Base-by-base conservation (phyloP, 2,329 filamentous ascomycete species). In the Aspergillus flavus region DNA sequence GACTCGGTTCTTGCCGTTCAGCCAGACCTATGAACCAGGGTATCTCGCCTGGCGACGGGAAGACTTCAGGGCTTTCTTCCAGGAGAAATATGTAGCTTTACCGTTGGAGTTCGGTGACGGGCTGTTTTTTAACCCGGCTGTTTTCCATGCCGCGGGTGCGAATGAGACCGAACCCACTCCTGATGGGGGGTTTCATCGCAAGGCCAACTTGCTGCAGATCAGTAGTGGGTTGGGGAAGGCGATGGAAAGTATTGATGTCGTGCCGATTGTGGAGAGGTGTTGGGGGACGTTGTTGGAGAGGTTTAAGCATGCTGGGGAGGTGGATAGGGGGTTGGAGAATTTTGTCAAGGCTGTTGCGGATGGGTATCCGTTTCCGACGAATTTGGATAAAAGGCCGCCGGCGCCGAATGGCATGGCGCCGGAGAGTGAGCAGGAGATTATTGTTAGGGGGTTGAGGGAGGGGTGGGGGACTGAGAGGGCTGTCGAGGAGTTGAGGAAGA, bases 281-380 rank as follows among this genome's bases (percentile, higher is more conserved):
- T 88, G 87, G 58, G 79, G 86, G 0, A 73, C 77, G 1, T 78
- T 91, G 10, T 79, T 84, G 50, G 74, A 80, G 1, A 86, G 85
- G 61, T 88, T 87, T 66, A 4, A 61, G 58, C 58, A 45, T 52
- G 64, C 65, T 30, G 70, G 59, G 6, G 6, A 12, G 0, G 32
- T 81, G 60, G 82, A 75, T 61, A 73, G 75, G 0, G 76, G 80
- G 63, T 74, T 86, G 3, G 75, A 77, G 63, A 79, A 83, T 2
- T 79, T 86, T 39, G 73, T 89, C 0, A 72, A 76, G 4, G 83
- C 85, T 14, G 75, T 89, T 6, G 85, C 78, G 0, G 84, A 88
- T 39, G 87, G 85, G 0, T 89, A 89, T 72, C 83, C 86, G 1
- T 89, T 89, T 64, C 86, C 86, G 0, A 88, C 86, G 6, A 88